Evolutionary conservation across 306 rosid species (phyloP).

Genomic region (Pterocarpus macrocarpus): DNA sequence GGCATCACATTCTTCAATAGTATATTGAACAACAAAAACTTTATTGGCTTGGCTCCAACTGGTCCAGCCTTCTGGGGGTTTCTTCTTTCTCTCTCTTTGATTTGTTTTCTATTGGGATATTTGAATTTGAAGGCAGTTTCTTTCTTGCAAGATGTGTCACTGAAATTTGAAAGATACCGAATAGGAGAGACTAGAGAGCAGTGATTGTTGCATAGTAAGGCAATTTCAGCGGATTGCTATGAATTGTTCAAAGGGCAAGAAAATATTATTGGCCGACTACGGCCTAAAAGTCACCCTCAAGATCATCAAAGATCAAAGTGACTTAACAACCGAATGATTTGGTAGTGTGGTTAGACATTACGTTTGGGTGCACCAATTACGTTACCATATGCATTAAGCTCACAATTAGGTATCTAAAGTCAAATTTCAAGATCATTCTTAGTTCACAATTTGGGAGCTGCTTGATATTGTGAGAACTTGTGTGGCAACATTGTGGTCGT

Average conservation of each 20-base stretch:
- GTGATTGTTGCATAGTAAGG: slow-evolving; percentile 13
- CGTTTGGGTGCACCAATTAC: slow-evolving; percentile 23
- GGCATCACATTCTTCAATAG: slow-evolving; percentile 46
- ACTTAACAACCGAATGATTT: slow-evolving; percentile 28
- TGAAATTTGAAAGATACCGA: slow-evolving; percentile 15
- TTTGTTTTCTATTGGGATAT: too few relatives aligned
- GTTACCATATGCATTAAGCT: slow-evolving; percentile 6
- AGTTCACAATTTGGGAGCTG: slow-evolving; percentile 12
- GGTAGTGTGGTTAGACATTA: slow-evolving; percentile 18
- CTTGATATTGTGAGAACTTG: slow-evolving; percentile 25
- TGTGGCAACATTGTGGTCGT: slow-evolving; percentile 12
- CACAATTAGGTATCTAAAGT: slow-evolving; percentile 7
- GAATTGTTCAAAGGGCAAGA: slow-evolving; percentile 39
- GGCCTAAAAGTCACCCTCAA: slow-evolving; percentile 26
- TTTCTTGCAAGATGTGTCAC: slow-evolving; percentile 19
- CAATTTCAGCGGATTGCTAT: slow-evolving; percentile 8
- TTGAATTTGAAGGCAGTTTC: slow-evolving; percentile 13
- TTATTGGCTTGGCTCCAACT: too few relatives aligned
- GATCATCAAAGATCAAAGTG: background rate
- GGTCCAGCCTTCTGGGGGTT: background rate
- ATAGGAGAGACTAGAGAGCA: background rate
- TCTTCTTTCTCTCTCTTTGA: too few relatives aligned
- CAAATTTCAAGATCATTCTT: slow-evolving; percentile 21
- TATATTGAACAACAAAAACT: background rate
- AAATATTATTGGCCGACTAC: background rate